Evolutionary conservation across 2,329 filamentous ascomycete species (phyloP), one percentile per base, ranked within the genome.

Genomic region (Calonectria honghensis): DNA sequence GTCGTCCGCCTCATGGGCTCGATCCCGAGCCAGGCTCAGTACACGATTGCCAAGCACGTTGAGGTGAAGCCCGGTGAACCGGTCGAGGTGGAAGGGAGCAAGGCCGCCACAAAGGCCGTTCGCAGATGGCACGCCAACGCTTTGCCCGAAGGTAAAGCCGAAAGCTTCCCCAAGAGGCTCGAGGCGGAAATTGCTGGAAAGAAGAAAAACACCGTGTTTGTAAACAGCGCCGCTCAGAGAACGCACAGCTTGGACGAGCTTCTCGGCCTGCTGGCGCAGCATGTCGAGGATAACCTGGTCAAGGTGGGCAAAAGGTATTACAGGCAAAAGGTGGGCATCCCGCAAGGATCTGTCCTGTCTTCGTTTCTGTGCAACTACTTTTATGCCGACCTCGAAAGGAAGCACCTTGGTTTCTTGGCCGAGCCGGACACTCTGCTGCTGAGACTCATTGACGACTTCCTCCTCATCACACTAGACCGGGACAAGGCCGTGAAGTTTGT

Each of bases 361-460:
- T 94, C 94, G 54, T 88, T 96, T 51, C 88, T 99, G 6, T 98
- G 97, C 88, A 98, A 96, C 85, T 96, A 98, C 85, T 98, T 98
- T 84, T 99, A 99, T 82, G 96, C 95, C 7, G 93, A 97, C 76
- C 90, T 98, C 1, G 97, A 99, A 84, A 85, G 85, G 9, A 88
- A 92, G 32, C 87, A 93, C 18, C 87, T 98, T 3, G 82, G 81
- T 0, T 98, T 98, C 81, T 85, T 97, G 20, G 81, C 85, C 13
- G 75, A 75, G 0, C 72, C 81, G 14, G 87, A 93, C 41, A 93
- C 91, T 64, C 85, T 98, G 3, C 87, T 99, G 10, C 85, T 98
- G 68, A 91, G 97, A 20, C 89, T 98, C 13, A 95, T 98, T 52
- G 97, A 99, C 79, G 97, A 99, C 81, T 99, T 98, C 79, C 88